Evolutionary conservation across 2,329 filamentous ascomycete genomes (phyloP), one percentile per base, ranked within the genome.

Genomic region (Dactylonectria macrodidyma): DNA sequence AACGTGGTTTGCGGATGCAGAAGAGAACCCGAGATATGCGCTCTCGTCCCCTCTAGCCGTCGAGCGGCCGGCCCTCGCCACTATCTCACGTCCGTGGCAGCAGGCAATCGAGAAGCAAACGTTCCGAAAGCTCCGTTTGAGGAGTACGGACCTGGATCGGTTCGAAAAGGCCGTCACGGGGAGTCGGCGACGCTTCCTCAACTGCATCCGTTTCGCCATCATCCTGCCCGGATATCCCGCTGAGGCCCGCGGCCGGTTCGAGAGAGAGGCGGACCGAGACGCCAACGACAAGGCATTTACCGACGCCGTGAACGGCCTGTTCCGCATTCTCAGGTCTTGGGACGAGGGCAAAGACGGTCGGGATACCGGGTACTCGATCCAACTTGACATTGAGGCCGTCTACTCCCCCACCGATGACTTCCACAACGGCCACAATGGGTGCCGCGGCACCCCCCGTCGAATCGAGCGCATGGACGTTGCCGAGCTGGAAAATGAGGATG

Each of bases 271-370:
- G 16, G 70, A 75, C 34, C 70, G 71, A 36, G 36, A 46, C 33
- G 65, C 62, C 47, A 75, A 75, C 54, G 61, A 75, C 47, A 56
- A 70, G 54, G 70, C 60, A 33, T 75, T 75, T 30, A 73, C 72
- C 19, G 38, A 54, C 41, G 70, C 72, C 7, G 63, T 75, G 34
- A 59, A 65, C 36, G n/a, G 41, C n/a, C 67, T 75, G 30, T 71
- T 75, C 26, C 16, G 54, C 33, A 59, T 70, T 30, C 52, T 73
- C 4, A 65, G 66, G 41, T 50, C 56, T 5, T 75, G 73, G 73
- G 71, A 75, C 7, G 51, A 64, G 4, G 62, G 47, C 19, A 62
- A 41, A 24, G 38, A 22, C 24, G 68, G 62, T 26, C 46, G 38
- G 38, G 57, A 71, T 44, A 62, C 58, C 54, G 58, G 59, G 48